A percentile compares a stretch with the other conserved stretches of the same genome.
Evolutionary conservation across 2,329 filamentous ascomycete genomes (phyloP).

Genomic region (Epichloe coenophiala): DNA sequence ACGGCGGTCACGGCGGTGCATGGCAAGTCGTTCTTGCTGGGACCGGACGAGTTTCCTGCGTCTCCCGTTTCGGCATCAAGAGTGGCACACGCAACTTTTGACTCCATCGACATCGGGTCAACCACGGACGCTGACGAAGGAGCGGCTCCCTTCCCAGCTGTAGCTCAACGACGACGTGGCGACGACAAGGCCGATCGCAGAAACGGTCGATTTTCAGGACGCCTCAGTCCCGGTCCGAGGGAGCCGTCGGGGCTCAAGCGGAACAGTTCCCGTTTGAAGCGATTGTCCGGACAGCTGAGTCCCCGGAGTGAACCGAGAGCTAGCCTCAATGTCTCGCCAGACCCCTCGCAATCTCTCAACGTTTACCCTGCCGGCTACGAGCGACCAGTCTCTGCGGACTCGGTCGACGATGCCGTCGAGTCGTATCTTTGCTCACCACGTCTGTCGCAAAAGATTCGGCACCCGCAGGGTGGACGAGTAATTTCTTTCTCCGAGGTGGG

Average conservation of each 20-base stretch:
- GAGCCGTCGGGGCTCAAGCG: conserved; percentile 36
- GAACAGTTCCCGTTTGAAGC: conserved; percentile 44
- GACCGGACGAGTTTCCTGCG: conserved; percentile 10
- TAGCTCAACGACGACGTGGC: conserved; percentile 46
- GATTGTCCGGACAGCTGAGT: conserved; percentile 36
- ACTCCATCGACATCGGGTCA: conserved; percentile 14
- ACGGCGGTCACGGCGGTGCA: not conserved
- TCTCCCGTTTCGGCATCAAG: conserved; percentile 9
- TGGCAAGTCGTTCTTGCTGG: conserved; percentile 12
- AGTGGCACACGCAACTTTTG: conserved; percentile 9
- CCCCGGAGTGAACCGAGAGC: conserved; percentile 25
- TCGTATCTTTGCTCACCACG: conserved; percentile 72
- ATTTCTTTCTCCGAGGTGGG: conserved; percentile 97
- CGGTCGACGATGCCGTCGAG: conserved; percentile 77
- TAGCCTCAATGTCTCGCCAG: conserved; percentile 12
- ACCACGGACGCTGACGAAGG: conserved; percentile 41
- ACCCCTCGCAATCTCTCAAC: conserved; percentile 15
- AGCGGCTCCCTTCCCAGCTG: conserved; percentile 56
- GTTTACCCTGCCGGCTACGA: conserved; percentile 44
- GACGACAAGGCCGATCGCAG: conserved; percentile 32
- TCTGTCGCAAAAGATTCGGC: conserved; percentile 74
- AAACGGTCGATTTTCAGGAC: conserved; percentile 32
- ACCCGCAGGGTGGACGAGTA: conserved; percentile 71
- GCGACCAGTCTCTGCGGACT: conserved; percentile 66
- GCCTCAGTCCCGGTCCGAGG: conserved; percentile 32